These are phyloP conservation scores for Neurospora sp. DNA, from an alignment of 495 filamentous ascomycete species.

Conservation along the genomic window DNA sequence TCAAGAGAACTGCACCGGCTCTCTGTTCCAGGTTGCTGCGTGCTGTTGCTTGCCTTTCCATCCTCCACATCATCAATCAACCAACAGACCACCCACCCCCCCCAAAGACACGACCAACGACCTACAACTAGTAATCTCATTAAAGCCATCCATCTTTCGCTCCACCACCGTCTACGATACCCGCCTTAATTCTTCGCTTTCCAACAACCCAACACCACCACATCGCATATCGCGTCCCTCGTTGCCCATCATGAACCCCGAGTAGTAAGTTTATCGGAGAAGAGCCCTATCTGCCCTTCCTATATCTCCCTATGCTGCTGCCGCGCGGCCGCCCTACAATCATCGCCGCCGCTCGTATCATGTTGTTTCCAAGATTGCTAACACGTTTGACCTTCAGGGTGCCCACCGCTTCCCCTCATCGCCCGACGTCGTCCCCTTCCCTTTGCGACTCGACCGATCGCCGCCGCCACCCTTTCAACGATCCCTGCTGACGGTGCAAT, in stretches of 20 bases:
- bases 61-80: constrained; percentile 21
- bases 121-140: neutral
- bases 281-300: neutral
- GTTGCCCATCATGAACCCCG: constrained; percentile 73
- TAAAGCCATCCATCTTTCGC: constrained; percentile 3
- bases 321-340: neutral
- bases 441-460: constrained; percentile 1
- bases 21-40: neutral
- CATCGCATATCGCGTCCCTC: neutral
- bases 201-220: constrained; percentile 7
- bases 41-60: constrained; percentile 3
- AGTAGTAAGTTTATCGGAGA: constrained; percentile 60
- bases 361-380: constrained; percentile 10
- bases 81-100: neutral
- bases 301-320: neutral
- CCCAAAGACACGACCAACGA: neutral
- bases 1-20: neutral
- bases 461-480: neutral
- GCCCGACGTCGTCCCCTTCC: constrained; percentile 2
- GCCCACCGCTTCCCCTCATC: constrained; percentile 3
- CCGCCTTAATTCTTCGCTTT: constrained; percentile 4
- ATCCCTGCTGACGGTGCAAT: constrained; percentile 7
- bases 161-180: constrained; percentile 3
- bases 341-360: neutral
- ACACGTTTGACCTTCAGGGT: constrained; percentile 3